These are phyloP conservation scores for Polytrichum commune DNA, from an alignment of 225 moss, liverwort and hornwort species.

Conservation along the genomic window DNA sequence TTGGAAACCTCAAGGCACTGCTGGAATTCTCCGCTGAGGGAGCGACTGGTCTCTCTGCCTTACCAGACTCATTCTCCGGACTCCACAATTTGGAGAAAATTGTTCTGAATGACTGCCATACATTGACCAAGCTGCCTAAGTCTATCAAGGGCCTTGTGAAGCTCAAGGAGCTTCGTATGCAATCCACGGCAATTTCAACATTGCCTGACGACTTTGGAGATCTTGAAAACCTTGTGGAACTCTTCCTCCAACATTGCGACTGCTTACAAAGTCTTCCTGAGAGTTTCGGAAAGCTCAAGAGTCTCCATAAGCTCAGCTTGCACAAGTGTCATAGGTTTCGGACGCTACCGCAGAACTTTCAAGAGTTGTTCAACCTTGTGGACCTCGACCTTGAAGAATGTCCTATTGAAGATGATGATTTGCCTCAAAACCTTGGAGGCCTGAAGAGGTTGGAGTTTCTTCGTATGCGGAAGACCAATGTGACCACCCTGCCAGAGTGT, in stretches of 20 bases:
- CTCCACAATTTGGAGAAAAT: slow-evolving; percentile 24
- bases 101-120: not conserved
- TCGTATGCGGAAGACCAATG: not conserved
- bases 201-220: slow-evolving; percentile 31
- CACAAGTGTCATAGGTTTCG: not conserved
- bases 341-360: not conserved
- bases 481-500: not conserved
- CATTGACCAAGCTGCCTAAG: slow-evolving; percentile 15
- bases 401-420: not conserved
- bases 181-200: not conserved
- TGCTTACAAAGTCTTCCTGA: not conserved
- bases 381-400: not conserved
- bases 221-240: not conserved
- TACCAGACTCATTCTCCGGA: slow-evolving; percentile 25
- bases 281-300: not conserved
- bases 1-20: slow-evolving; percentile 23
- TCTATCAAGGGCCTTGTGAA: slow-evolving; percentile 24
- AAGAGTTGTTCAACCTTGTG: not conserved
- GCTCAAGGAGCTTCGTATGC: slow-evolving; percentile 9
- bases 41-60: slow-evolving; percentile 14
- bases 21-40: slow-evolving; percentile 12
- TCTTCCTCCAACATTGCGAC: not conserved
- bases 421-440: not conserved
- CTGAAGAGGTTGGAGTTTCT: not conserved
- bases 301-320: not conserved